These are phyloP conservation scores for Chrysoporthe austroafricana DNA, from an alignment of 2,329 filamentous ascomycete species.

Conservation along the genomic window DNA sequence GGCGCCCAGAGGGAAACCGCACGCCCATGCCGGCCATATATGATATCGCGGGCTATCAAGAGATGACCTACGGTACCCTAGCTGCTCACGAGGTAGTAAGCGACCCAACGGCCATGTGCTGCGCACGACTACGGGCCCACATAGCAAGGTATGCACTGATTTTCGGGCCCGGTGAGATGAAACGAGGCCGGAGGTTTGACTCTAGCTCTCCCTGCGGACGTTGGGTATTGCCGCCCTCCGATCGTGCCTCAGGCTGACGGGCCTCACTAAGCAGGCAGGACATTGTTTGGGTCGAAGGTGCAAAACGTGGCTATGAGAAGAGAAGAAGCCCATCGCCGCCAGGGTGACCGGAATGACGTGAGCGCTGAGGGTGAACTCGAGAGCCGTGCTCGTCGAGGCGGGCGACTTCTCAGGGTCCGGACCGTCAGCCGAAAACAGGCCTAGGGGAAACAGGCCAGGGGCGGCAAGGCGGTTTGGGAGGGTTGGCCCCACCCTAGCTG, in stretches of 20 bases:
- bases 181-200: slow-evolving; percentile 12
- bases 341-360: not conserved
- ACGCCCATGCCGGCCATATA: slow-evolving; percentile 2
- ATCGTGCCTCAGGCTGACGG: not conserved
- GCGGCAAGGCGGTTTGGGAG: not conserved
- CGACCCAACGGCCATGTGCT: not conserved
- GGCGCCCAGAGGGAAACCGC: not conserved
- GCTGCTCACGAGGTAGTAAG: slow-evolving; percentile 7
- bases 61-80: not conserved
- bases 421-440: slow-evolving; percentile 13
- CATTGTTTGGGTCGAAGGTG: slow-evolving; percentile 5
- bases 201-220: not conserved
- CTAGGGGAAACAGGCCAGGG: slow-evolving; percentile 3
- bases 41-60: not conserved
- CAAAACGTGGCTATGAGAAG: slow-evolving; percentile 2
- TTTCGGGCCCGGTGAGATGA: slow-evolving; percentile 7
- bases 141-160: slow-evolving; percentile 2
- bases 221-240: not conserved
- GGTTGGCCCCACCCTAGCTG: not conserved
- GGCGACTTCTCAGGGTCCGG: slow-evolving; percentile 5
- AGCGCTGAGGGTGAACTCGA: slow-evolving; percentile 2
- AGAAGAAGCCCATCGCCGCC: slow-evolving; percentile 3
- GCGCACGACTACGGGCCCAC: not conserved
- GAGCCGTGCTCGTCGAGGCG: not conserved
- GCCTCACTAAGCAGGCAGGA: slow-evolving; percentile 9